Conservation (phyloP, 176 grass and related monocot species). For the Metroxylon sagu region DNA sequence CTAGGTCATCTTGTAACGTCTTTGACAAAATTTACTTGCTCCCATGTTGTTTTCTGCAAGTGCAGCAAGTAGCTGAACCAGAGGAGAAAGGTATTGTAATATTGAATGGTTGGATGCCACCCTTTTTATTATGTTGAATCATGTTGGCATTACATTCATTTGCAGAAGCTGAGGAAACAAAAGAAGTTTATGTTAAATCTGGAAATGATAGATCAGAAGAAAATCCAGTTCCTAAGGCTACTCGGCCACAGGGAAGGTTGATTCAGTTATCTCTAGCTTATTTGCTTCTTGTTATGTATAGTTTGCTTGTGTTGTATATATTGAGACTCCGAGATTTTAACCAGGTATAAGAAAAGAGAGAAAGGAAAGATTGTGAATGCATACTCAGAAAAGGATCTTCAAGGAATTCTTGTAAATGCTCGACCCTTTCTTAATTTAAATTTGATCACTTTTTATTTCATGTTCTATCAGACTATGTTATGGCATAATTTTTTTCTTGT, state of each 20-base stretch:
- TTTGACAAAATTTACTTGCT: not conserved
- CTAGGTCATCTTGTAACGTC: too few species aligned
- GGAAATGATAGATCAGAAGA: slow-evolving; percentile 39
- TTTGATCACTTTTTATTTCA: not conserved
- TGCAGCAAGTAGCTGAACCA: slow-evolving; percentile 62
- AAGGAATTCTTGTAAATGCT: slow-evolving; percentile 81
- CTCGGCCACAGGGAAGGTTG: slow-evolving; percentile 86
- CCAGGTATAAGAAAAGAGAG: slow-evolving; percentile 92
- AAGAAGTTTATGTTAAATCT: slow-evolving; percentile 37
- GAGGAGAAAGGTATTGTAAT: slow-evolving; percentile 38
- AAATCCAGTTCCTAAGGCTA: slow-evolving; percentile 44
- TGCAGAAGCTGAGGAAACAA: slow-evolving; percentile 35
- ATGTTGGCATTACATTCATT: slow-evolving; percentile 9
- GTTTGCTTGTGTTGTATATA: not conserved
- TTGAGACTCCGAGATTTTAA: slow-evolving; percentile 10
- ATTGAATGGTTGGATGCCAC: not conserved
- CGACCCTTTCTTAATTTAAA: slow-evolving; percentile 4
- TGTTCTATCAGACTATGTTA: too few species aligned
- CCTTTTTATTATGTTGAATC: slow-evolving; percentile 1
- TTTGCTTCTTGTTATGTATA: not conserved
- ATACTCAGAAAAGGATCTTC: slow-evolving; percentile 86
- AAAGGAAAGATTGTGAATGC: slow-evolving; percentile 62
- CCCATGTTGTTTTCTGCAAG: not conserved
- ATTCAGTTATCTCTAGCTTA: not conserved
- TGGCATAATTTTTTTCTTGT: too few species aligned